phyloP scores from a whole-genome alignment of 2,329 filamentous ascomycete genomes.

The Sodiomyces alkalinus region DNA sequence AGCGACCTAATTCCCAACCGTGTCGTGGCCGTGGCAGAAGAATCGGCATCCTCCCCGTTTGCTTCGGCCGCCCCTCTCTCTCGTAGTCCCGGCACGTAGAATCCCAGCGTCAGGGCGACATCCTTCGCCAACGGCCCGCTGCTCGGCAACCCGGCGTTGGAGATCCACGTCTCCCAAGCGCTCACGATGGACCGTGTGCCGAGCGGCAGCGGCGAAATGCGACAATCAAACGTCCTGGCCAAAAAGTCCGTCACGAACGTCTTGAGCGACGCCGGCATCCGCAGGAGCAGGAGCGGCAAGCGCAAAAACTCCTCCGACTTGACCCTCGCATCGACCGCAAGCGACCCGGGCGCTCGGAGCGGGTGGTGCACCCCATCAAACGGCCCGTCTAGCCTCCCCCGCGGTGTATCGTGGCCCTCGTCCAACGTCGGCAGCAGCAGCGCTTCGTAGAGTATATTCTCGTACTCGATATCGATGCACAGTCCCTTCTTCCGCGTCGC shows the following conservation, averaged over 20 bases:
- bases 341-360: neutral
- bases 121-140: slow-evolving; percentile 25
- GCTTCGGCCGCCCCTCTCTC: too few species aligned
- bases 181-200: slow-evolving; percentile 33
- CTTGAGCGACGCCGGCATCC: slow-evolving; percentile 39
- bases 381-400: slow-evolving; percentile 4
- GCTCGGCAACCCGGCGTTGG: slow-evolving; percentile 18
- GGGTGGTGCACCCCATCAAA: slow-evolving; percentile 6
- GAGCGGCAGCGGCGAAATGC: slow-evolving; percentile 32
- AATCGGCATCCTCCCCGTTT: slow-evolving; percentile 2
- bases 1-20: slow-evolving; percentile 24
- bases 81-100: slow-evolving; percentile 25
- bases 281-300: slow-evolving; percentile 36
- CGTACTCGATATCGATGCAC: slow-evolving; percentile 36
- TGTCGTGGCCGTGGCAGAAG: slow-evolving; percentile 7
- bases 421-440: slow-evolving; percentile 27
- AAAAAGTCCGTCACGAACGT: slow-evolving; percentile 34
- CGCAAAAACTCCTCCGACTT: slow-evolving; percentile 22
- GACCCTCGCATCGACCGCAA: neutral
- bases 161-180: slow-evolving; percentile 36
- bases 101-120: slow-evolving; percentile 34
- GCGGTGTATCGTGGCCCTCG: neutral
- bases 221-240: slow-evolving; percentile 38
- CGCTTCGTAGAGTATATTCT: slow-evolving; percentile 34
- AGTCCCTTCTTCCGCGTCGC: slow-evolving; percentile 13